Evolutionary conservation across 129 eudicot species (phyloP).

Genomic region (Glebionis coronaria): DNA sequence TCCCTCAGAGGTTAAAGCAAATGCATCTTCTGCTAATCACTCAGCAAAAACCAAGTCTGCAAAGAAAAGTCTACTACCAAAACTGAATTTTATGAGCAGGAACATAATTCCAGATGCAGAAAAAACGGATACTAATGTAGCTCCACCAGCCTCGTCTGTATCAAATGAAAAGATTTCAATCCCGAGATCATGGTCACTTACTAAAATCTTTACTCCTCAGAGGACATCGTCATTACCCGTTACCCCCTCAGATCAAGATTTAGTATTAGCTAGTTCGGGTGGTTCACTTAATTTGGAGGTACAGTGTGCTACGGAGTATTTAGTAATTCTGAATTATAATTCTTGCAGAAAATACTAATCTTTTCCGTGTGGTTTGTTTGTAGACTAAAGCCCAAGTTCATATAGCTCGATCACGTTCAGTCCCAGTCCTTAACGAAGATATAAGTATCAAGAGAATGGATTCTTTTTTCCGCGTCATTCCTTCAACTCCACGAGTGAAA

Average conservation of each 20-base stretch:
- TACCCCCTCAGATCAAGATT: slow-evolving; percentile 67
- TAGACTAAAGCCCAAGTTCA: slow-evolving; percentile 50
- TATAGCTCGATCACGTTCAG: slow-evolving; percentile 75
- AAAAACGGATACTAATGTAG: slow-evolving; percentile 29
- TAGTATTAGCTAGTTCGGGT: slow-evolving; percentile 35
- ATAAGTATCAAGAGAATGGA: slow-evolving; percentile 47
- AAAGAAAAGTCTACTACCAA: slow-evolving; percentile 46
- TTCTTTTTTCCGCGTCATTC: slow-evolving; percentile 81
- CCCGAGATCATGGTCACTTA: slow-evolving; percentile 73
- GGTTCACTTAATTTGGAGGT: slow-evolving; percentile 36
- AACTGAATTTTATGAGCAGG: slow-evolving; percentile 38
- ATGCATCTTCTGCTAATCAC: slow-evolving; percentile 40
- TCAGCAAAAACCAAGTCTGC: slow-evolving; percentile 52
- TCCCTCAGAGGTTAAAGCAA: slow-evolving; percentile 43
- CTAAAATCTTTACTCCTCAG: slow-evolving; percentile 75
- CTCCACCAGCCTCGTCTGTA: slow-evolving; percentile 27
- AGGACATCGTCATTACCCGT: slow-evolving; percentile 74
- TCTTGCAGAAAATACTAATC: background rate
- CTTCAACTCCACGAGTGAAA: slow-evolving; percentile 69
- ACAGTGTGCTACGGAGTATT: slow-evolving; percentile 3
- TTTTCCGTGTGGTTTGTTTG: slow-evolving; percentile 9
- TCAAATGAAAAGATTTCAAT: slow-evolving; percentile 55
- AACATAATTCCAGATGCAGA: slow-evolving; percentile 47
- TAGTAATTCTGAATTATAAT: background rate
- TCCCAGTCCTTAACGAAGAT: slow-evolving; percentile 59